phyloP scores from a whole-genome alignment of 306 rosid genomes.

The Morella rubra region DNA sequence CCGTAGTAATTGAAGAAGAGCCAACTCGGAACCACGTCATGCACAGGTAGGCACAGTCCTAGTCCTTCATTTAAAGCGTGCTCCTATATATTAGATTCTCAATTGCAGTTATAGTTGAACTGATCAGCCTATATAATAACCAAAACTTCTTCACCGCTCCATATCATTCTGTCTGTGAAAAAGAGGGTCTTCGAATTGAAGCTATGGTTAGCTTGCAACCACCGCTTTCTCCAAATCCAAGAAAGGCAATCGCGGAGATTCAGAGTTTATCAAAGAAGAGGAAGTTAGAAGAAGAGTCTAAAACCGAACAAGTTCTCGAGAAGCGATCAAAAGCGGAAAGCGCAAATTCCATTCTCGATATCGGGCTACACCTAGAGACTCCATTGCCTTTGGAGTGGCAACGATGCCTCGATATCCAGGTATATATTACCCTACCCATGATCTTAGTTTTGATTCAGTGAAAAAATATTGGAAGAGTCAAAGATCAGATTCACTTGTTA shows the following conservation, averaged over 20 bases:
- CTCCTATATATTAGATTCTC: conserved; percentile 27
- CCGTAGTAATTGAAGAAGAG: conserved; percentile 25
- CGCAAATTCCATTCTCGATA: conserved; percentile 39
- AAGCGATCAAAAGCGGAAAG: conserved; percentile 38
- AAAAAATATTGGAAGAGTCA: not conserved
- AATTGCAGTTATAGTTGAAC: conserved; percentile 32
- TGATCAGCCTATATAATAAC: conserved; percentile 57
- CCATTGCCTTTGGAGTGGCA: conserved; percentile 74
- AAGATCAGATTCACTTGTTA: too few species aligned
- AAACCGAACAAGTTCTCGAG: conserved; percentile 35
- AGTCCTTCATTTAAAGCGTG: conserved; percentile 34
- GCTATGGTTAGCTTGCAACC: conserved; percentile 65
- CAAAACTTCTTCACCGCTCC: conserved; percentile 31
- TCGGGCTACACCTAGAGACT: conserved; percentile 58
- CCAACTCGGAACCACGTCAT: conserved; percentile 55
- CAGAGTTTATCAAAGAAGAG: conserved; percentile 62
- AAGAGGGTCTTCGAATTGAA: conserved; percentile 8
- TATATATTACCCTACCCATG: conserved; percentile 18
- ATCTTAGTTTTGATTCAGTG: not conserved
- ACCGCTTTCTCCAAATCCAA: conserved; percentile 49
- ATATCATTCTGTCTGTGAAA: conserved; percentile 7
- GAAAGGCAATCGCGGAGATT: conserved; percentile 37
- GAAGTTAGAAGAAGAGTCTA: conserved; percentile 49
- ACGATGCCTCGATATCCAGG: conserved; percentile 78
- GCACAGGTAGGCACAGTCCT: conserved; percentile 44